These are phyloP conservation scores for Solanum gracilifrons DNA, from an alignment of 257 asterid species.

Conservation along the genomic window DNA sequence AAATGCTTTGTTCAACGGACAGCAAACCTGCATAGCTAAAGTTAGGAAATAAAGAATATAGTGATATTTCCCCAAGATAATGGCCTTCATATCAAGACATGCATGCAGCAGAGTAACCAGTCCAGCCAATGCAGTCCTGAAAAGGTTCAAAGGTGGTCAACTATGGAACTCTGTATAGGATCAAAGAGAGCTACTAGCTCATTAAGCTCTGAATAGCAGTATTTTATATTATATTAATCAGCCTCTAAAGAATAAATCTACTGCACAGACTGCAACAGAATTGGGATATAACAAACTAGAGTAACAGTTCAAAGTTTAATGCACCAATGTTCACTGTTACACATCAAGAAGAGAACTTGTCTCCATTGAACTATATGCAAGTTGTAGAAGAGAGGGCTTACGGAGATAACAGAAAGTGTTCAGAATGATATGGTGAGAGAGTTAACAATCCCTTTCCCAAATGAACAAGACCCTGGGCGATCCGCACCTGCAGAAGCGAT, in stretches of 20 bases:
- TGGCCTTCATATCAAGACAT: conserved; percentile 68
- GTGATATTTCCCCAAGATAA: conserved; percentile 66
- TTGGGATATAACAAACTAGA: not conserved
- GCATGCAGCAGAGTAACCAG: conserved; percentile 58
- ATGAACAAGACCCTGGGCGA: conserved; percentile 94
- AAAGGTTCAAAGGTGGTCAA: not conserved
- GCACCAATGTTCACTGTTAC: not conserved
- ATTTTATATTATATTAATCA: not conserved
- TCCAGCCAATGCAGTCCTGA: conserved; percentile 85
- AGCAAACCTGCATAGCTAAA: conserved; percentile 62
- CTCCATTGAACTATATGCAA: not conserved
- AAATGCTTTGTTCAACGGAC: not conserved
- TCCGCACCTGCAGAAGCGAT: conserved; percentile 58
- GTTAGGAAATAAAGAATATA: conserved; percentile 56
- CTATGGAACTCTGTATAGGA: not conserved
- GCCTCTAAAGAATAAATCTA: not conserved
- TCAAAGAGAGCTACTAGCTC: not conserved
- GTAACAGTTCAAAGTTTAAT: not conserved
- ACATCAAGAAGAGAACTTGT: not conserved
- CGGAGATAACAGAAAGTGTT: conserved; percentile 74
- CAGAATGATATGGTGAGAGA: conserved; percentile 85
- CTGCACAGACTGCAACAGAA: not conserved
- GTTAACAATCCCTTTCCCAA: conserved; percentile 87
- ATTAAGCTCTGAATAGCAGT: not conserved
- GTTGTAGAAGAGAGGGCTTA: conserved; percentile 20